Conservation (phyloP, 1,139 yeast genomes). For the Candida tropicalis region DNA sequence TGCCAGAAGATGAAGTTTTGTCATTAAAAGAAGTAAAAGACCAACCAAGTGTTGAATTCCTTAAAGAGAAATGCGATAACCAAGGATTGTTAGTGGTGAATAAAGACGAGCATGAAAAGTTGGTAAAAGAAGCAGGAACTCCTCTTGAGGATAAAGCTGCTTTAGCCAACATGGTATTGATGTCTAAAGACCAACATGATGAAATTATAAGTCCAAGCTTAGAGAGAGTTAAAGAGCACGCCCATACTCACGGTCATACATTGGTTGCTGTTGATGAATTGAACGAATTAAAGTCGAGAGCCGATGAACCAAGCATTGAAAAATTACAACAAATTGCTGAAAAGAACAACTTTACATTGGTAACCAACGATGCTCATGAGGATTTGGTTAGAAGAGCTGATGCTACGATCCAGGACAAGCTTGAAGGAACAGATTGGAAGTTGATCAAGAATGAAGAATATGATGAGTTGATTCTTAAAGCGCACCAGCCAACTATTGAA, state of each 20-base stretch:
- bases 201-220: slow-evolving; percentile 24
- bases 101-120: slow-evolving; percentile 12
- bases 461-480: slow-evolving; percentile 35
- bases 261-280: slow-evolving; percentile 23
- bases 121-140: slow-evolving; percentile 16
- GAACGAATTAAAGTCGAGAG: slow-evolving; percentile 18
- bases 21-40: slow-evolving; percentile 21
- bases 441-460: slow-evolving; percentile 28
- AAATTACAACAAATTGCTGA: slow-evolving; percentile 18
- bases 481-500: slow-evolving; percentile 42
- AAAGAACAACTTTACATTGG: slow-evolving; percentile 1
- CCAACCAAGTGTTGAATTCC: slow-evolving; percentile 27
- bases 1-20: slow-evolving; percentile 19
- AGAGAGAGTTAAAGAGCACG: slow-evolving; percentile 23
- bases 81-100: slow-evolving; percentile 18
- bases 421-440: slow-evolving; percentile 27
- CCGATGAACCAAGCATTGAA: slow-evolving; percentile 17
- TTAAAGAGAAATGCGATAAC: slow-evolving; percentile 22
- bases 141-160: slow-evolving; percentile 23
- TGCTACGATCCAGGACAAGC: slow-evolving; percentile 27
- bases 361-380: slow-evolving; percentile 24
- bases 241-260: slow-evolving; percentile 19
- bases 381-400: slow-evolving; percentile 20
- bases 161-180: slow-evolving; percentile 21
- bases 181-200: slow-evolving; percentile 21